Base-by-base conservation (phyloP, 306 rosid genomes). In the Fragaria iinumae region DNA sequence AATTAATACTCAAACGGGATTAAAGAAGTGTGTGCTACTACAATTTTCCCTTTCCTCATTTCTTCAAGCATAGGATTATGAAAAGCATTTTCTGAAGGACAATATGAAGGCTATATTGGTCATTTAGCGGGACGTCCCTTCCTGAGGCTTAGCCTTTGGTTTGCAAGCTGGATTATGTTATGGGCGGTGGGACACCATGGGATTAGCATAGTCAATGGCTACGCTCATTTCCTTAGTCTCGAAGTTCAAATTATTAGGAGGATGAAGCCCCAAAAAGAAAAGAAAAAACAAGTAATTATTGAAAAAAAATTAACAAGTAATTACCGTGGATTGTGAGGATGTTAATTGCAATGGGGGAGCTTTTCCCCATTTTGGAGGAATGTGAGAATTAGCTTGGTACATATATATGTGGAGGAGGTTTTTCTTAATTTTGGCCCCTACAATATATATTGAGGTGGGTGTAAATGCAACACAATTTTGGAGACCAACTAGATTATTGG, bases 321-420 rank as follows among this genome's bases (percentile, higher is more conserved):
- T n/a, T 56, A 56, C 12, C 0, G 4, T 12, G 5, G 4, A 32
- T 14, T 16, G 68, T 63, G 68, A 63, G 65, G 67, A 12, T 60
- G 17, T 57, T 1, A 27, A 5, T 62, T 27, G 67, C 38, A 60
- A 44, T 62, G 67, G 18, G 34, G 17, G 43, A 32, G 21, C 5
- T 6, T 34, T 0, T 64, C 8, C 12, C 13, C 43, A 66, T 32
- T 38, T 66, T 36, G 70, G 23, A 65, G 69, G 69, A 3, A 63
- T 14, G 69, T 34, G 69, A 2, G 39, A 34, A 34, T 60, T 32
- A 16, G 69, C 9, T 60, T 64, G 21, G 34, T 17, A 60, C 17
- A 38, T 66, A 36, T 65, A 18, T n/a, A 13, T 76, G 86, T 79
- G 86, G 81, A 71, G 64, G 86, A 73, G 72, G 11, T 69, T 12